Percentiles rank a stretch among this genome's conserved stretches.
Evolutionary conservation across 257 asterid genomes (phyloP).

Genomic region (Solanum chiquidenum): DNA sequence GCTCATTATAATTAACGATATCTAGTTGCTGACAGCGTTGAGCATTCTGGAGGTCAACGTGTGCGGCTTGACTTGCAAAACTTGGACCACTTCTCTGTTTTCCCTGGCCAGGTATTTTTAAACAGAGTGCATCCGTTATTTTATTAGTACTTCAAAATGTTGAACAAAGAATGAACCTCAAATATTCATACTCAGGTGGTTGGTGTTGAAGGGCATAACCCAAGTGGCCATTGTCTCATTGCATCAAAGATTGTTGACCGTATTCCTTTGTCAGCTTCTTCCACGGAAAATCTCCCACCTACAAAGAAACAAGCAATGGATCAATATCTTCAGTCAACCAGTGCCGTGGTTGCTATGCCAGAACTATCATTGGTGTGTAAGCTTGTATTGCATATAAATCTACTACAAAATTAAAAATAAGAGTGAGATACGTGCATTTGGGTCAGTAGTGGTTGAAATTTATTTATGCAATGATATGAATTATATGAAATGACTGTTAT

Average conservation of each 20-base stretch:
- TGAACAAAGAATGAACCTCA: conserved; percentile 10
- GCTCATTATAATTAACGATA: background rate
- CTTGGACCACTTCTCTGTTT: conserved; percentile 68
- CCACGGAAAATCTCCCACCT: conserved; percentile 41
- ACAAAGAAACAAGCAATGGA: conserved; percentile 59
- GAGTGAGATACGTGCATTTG: background rate
- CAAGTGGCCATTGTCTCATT: conserved; percentile 93
- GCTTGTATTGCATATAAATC: conserved; percentile 1
- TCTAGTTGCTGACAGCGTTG: conserved; percentile 41
- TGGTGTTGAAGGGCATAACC: conserved; percentile 90
- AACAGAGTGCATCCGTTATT: conserved; percentile 1
- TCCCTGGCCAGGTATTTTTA: conserved; percentile 83
- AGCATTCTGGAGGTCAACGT: conserved; percentile 97
- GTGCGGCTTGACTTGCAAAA: conserved; percentile 92
- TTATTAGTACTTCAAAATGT: conserved; percentile 5
- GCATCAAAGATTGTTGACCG: conserved; percentile 70
- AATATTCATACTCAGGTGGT: conserved; percentile 49
- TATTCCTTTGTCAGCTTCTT: conserved; percentile 41
- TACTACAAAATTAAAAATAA: background rate
- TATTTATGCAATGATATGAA: background rate
- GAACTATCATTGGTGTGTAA: conserved; percentile 72
- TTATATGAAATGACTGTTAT: background rate
- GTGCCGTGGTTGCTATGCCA: conserved; percentile 21
- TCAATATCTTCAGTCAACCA: conserved; percentile 28
- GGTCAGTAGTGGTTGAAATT: background rate